phyloP scores from a whole-genome alignment of 331 rosid genomes.

The Erythrophleum ivorense region DNA sequence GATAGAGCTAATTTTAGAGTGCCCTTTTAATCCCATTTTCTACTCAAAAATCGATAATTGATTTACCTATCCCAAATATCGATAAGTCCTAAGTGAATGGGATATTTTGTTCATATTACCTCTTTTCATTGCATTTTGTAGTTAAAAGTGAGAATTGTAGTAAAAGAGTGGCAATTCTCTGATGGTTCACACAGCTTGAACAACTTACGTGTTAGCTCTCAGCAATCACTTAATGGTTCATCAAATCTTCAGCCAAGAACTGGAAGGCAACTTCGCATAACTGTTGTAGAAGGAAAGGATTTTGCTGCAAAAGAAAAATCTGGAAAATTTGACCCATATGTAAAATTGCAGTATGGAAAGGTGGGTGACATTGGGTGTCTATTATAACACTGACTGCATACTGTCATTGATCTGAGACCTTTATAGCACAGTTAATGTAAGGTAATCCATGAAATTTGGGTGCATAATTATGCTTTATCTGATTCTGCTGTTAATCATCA shows the following conservation, averaged over 20 bases:
- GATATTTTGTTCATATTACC: constrained; percentile 27
- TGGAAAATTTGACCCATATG: constrained; percentile 73
- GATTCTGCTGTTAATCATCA: constrained; percentile 36
- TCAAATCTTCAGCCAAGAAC: constrained; percentile 68
- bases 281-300: constrained; percentile 81
- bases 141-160: constrained; percentile 78
- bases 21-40: constrained; percentile 14
- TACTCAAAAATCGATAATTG: constrained; percentile 19
- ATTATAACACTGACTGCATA: background rate
- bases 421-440: background rate
- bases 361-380: constrained; percentile 45
- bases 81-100: constrained; percentile 18
- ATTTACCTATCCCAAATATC: constrained; percentile 15
- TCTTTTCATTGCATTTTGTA: constrained; percentile 40
- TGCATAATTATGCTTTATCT: constrained; percentile 29
- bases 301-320: constrained; percentile 67
- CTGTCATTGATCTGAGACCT: constrained; percentile 6
- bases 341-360: constrained; percentile 92
- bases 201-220: constrained; percentile 48
- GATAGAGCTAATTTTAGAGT: background rate
- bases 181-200: constrained; percentile 81
- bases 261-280: constrained; percentile 77
- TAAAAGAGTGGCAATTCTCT: constrained; percentile 96
- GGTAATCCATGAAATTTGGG: background rate
- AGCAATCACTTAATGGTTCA: constrained; percentile 62